Base-by-base conservation (phyloP, 2,329 filamentous ascomycete genomes). In the Arthrobotrys sphaeroides region DNA sequence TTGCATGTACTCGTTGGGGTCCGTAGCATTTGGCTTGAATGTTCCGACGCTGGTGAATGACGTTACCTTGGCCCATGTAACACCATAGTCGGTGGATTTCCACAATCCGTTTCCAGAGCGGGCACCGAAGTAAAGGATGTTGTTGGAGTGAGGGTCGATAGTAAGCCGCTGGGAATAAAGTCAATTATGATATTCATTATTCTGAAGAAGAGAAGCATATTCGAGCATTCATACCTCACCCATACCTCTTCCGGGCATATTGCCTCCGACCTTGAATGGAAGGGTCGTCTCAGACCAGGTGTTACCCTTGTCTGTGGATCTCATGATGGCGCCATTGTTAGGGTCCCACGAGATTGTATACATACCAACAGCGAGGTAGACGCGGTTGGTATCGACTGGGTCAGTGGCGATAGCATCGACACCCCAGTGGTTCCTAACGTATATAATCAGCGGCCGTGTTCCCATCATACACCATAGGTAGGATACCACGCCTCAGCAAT, bases 271-370 rank as follows among this genome's bases (percentile, higher is more conserved):
- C 79, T 89, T 89, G 82, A 89, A 89, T 1, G 86, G 83, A 0
- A 89, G 82, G 4, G 82, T 81, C 0, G 85, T 84, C 18, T 83
- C 82, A 0, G 82, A 78, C 85, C 86, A 89, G 0, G 87, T 88
- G 2, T 80, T 81, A 0, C 87, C 87, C 77, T 84, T 83, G 77
- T 89, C 86, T 6, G 83, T 85, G 6, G 86, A 88, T 26, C 85
- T 84, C 31, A 87, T 84, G 38, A 89, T 87, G 5, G 85, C 83
- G 5, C 87, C 87, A 3, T 84, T 83, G 65, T 85, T 86, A 0
- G 87, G 86, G 68, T 89, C 87, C 86, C 86, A 88, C 76, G 82
- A 82, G 79, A 86, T 88, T n/a, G 87, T 89, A 79, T 89, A 89
- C 83, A 87, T 84, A 67, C 87, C 87, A 0, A 85, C 83, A 0